Percentiles rank a stretch among this genome's conserved stretches.
Conservation (phyloP, 495 filamentous ascomycete genomes). For the Tuber aestivum region DNA sequence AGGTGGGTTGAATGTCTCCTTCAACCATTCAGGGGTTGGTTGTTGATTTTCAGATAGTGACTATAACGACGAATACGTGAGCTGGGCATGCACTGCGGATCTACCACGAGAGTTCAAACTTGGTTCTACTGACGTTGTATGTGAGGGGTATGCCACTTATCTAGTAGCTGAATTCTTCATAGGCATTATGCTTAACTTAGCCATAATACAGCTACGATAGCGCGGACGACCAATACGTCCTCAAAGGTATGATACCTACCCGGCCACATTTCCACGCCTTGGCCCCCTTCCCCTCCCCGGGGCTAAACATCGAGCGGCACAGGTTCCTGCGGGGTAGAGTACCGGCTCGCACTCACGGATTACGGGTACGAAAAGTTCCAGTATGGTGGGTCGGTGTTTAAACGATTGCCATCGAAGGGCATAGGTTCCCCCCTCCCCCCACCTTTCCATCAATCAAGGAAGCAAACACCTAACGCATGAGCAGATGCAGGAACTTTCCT, state of each 20-base stretch:
- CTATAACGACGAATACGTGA: constrained; percentile 64
- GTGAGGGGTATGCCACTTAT: constrained; percentile 57
- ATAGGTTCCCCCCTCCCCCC: constrained; percentile 16
- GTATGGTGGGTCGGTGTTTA: constrained; percentile 4
- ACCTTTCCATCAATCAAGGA: constrained; percentile 17
- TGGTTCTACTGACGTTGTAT: constrained; percentile 82
- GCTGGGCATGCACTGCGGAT: constrained; percentile 81
- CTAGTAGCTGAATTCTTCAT: not conserved
- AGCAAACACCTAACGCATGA: constrained; percentile 20
- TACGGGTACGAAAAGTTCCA: constrained; percentile 69
- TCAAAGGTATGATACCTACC: constrained; percentile 60
- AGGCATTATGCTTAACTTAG: not conserved
- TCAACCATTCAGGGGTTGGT: too few species aligned
- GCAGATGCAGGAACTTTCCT: constrained; percentile 12
- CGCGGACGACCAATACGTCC: constrained; percentile 70
- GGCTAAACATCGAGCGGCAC: constrained; percentile 6
- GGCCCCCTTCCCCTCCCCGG: not conserved
- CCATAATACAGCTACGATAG: constrained; percentile 51
- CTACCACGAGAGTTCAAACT: constrained; percentile 82
- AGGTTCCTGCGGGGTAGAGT: constrained; percentile 77
- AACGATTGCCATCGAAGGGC: constrained; percentile 17
- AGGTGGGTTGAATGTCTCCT: constrained; percentile 21
- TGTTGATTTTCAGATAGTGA: constrained; percentile 41
- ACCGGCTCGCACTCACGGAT: constrained; percentile 73
- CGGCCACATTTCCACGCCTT: not conserved